A percentile compares a stretch with the other conserved stretches of the same genome.
phyloP scores from a whole-genome alignment of 1,284 basidiomycete species.

The Cystobasidium sp. region DNA sequence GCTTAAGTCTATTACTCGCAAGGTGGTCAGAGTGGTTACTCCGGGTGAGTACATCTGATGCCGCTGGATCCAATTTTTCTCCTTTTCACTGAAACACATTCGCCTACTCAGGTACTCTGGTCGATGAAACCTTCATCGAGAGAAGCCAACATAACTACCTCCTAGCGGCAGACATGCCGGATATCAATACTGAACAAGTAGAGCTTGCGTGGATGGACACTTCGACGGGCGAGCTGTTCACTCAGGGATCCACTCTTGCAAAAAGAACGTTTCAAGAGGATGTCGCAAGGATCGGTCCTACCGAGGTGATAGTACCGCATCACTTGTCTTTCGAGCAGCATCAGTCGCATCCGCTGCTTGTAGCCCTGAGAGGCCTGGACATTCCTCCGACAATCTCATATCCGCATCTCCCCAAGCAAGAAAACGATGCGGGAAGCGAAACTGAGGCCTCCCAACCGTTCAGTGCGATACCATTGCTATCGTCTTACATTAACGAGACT shows the following conservation, averaged over 20 bases:
- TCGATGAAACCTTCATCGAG: slow-evolving; percentile 84
- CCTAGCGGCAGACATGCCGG: slow-evolving; percentile 66
- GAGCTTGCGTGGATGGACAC: slow-evolving; percentile 91
- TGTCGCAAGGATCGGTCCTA: slow-evolving; percentile 77
- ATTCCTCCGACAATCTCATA: slow-evolving; percentile 62
- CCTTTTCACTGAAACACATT: background rate
- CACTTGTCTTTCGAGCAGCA: background rate
- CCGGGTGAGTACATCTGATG: slow-evolving; percentile 64
- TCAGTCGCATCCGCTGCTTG: slow-evolving; percentile 36
- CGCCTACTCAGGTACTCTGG: slow-evolving; percentile 64
- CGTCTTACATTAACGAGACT: slow-evolving; percentile 48
- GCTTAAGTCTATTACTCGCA: slow-evolving; percentile 41
- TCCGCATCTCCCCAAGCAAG: slow-evolving; percentile 1
- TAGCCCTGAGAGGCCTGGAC: slow-evolving; percentile 56
- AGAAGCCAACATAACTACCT: slow-evolving; percentile 86
- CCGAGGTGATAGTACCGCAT: slow-evolving; percentile 72
- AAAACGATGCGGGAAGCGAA: background rate
- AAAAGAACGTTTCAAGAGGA: slow-evolving; percentile 70
- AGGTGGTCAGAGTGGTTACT: slow-evolving; percentile 80
- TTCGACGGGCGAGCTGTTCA: slow-evolving; percentile 92
- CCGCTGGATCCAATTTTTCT: background rate
- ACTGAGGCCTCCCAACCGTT: slow-evolving; percentile 22
- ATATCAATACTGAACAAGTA: slow-evolving; percentile 51
- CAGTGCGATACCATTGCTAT: slow-evolving; percentile 45
- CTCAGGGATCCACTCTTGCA: slow-evolving; percentile 65